Evolutionary conservation across 805 yeast genomes (phyloP).

Genomic region (Candida qinlingensis): DNA sequence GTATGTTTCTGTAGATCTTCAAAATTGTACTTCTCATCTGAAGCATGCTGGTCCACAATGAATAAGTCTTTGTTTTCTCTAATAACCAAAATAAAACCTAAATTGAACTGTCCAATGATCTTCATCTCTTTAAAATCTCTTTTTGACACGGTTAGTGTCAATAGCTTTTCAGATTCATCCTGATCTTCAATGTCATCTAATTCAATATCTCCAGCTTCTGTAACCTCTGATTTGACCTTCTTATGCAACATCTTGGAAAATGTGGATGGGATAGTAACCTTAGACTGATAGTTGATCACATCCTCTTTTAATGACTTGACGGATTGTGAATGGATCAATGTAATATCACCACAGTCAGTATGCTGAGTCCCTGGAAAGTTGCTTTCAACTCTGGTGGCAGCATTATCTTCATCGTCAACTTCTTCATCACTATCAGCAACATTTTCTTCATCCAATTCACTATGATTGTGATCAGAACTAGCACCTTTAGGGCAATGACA

Average conservation of each 20-base stretch:
- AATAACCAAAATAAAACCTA: conserved; percentile 85
- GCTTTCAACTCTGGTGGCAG: neutral
- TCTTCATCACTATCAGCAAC: conserved; percentile 2
- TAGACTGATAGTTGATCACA: conserved; percentile 10
- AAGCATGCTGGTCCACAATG: conserved; percentile 95
- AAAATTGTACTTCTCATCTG: conserved; percentile 92
- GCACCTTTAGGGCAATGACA: conserved; percentile 3
- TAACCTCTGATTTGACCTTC: neutral
- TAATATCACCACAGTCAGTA: conserved; percentile 4
- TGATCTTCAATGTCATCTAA: conserved; percentile 40
- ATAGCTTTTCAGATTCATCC: conserved; percentile 48
- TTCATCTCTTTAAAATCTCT: conserved; percentile 70
- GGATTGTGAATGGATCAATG: neutral
- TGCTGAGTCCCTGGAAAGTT: neutral
- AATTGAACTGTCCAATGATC: conserved; percentile 87
- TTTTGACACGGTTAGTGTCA: conserved; percentile 62
- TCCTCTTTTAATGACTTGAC: neutral
- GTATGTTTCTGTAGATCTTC: conserved; percentile 59
- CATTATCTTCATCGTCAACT: neutral
- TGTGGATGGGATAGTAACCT: neutral
- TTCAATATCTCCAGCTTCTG: conserved; percentile 1
- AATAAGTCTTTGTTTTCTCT: conserved; percentile 56
- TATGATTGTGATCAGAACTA: neutral
- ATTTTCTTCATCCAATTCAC: neutral
- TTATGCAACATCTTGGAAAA: conserved; percentile 1